phyloP scores from a whole-genome alignment of 2,329 filamentous ascomycete genomes.

The Calonectria crousiana region DNA sequence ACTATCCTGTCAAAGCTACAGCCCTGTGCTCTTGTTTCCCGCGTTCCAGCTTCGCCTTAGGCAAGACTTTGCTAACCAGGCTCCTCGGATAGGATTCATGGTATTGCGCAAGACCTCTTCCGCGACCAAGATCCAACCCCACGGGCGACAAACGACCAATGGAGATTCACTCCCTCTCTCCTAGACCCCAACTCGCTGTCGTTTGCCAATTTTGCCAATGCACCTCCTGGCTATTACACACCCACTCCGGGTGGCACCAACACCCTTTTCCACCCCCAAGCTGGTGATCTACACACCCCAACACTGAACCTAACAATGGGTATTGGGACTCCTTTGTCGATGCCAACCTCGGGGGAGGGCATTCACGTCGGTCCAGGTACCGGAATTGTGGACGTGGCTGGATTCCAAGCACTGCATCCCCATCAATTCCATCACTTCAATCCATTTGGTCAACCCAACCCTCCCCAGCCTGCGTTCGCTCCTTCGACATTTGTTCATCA shows the following conservation, averaged over 20 bases:
- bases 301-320: slow-evolving; percentile 80
- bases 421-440: slow-evolving; percentile 77
- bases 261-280: slow-evolving; percentile 84
- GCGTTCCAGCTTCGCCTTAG: neutral
- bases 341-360: slow-evolving; percentile 76
- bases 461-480: slow-evolving; percentile 73
- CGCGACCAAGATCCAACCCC: slow-evolving; percentile 86
- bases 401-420: slow-evolving; percentile 73
- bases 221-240: slow-evolving; percentile 87
- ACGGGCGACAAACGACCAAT: slow-evolving; percentile 81
- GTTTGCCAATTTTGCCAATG: slow-evolving; percentile 83
- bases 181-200: slow-evolving; percentile 87
- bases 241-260: slow-evolving; percentile 86
- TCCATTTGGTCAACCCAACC: slow-evolving; percentile 75
- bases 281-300: slow-evolving; percentile 89
- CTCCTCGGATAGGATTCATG: slow-evolving; percentile 34
- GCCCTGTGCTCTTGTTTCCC: neutral
- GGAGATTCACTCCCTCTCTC: slow-evolving; percentile 89
- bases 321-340: slow-evolving; percentile 83
- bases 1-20: neutral
- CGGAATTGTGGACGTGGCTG: slow-evolving; percentile 71
- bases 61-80: slow-evolving; percentile 27
- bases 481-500: slow-evolving; percentile 86
- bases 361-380: slow-evolving; percentile 68
- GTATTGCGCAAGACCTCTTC: slow-evolving; percentile 53